phyloP scores from a whole-genome alignment of 371 early-diverging fungal genomes.

The Mortierella sp. region DNA sequence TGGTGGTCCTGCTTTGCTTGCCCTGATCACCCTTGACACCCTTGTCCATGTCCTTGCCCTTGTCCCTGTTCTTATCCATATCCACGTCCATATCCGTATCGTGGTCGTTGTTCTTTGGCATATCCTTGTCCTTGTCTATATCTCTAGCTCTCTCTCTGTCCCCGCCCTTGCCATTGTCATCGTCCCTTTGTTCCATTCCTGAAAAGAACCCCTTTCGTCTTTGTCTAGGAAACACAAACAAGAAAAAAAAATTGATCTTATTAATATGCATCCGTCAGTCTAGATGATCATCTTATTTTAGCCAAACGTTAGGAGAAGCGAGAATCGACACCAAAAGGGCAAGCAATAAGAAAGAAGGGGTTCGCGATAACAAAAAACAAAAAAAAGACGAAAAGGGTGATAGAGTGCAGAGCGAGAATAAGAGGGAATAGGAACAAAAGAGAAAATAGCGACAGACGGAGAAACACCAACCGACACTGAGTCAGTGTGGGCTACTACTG shows the following conservation, averaged over 20 bases:
- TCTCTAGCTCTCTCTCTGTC: not conserved
- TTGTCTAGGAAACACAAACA: not conserved
- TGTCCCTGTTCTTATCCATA: not conserved
- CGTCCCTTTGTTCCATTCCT: not conserved
- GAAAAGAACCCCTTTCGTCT: not conserved
- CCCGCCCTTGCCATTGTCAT: not conserved
- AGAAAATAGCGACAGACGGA: too few species aligned
- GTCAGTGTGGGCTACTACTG: too few species aligned
- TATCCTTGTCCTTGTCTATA: not conserved
- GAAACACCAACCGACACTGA: too few species aligned
- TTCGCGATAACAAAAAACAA: too few species aligned
- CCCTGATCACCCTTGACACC: not conserved
- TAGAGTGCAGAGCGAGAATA: too few species aligned
- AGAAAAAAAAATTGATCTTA: not conserved
- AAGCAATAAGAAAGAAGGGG: too few species aligned
- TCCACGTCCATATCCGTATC: not conserved
- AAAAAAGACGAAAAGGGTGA: too few species aligned
- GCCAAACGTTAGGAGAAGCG: too few species aligned
- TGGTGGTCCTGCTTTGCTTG: not conserved
- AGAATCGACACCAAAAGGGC: too few species aligned
- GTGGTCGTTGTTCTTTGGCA: not conserved
- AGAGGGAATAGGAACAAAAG: too few species aligned
- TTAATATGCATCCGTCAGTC: not conserved
- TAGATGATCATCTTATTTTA: too few species aligned
- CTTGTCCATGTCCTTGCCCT: not conserved